Evolutionary conservation across 2,329 filamentous ascomycete species (phyloP), one percentile per base, ranked within the genome.

Genomic region (Salinomyces thailandicus): DNA sequence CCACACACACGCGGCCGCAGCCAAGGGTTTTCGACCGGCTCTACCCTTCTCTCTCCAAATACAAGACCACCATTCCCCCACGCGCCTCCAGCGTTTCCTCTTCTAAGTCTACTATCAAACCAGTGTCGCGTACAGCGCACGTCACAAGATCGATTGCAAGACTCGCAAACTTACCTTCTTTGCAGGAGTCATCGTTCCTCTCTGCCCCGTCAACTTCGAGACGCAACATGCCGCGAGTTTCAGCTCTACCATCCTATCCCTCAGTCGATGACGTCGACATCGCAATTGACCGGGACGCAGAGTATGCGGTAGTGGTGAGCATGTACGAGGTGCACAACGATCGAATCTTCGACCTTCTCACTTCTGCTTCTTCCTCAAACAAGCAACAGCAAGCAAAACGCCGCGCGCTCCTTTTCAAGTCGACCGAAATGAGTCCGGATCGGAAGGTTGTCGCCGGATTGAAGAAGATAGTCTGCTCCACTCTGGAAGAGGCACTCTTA

Each of bases 281-380:
- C 0, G 69, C 75, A 0, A 67, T 77, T 32, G 81, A 87, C 43
- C 67, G 70, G 1, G 72, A 73, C 14, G 75, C 80, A 37, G 85
- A 94, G 49, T 95, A 95, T 50, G 81, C 82, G 4, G 77, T 98
- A 36, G 67, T 98, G 8, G 72, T 98, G 15, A 94, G 86, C 36
- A 98, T 98, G 87, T 96, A 96, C 61, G 91, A 98, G 60, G 89
- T 98, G 1, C 95, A 98, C 66, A 98, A 98, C 55, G 89, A 98
- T 62, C 79, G 87, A 22, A 96, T 98, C 47, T 96, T 93, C 58
- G 91, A 98, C 53, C 75, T 98, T 0, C 68, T 98, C 1, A 82
- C 81, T 0, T 68, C 71, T 0, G 71, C 74, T 2, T 62, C 68
- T 5, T 20, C 37, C 12, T 20, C 15, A 15, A 71, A 73, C 3